phyloP scores from a whole-genome alignment of 2,329 filamentous ascomycete species.

The Penicillium sp. region DNA sequence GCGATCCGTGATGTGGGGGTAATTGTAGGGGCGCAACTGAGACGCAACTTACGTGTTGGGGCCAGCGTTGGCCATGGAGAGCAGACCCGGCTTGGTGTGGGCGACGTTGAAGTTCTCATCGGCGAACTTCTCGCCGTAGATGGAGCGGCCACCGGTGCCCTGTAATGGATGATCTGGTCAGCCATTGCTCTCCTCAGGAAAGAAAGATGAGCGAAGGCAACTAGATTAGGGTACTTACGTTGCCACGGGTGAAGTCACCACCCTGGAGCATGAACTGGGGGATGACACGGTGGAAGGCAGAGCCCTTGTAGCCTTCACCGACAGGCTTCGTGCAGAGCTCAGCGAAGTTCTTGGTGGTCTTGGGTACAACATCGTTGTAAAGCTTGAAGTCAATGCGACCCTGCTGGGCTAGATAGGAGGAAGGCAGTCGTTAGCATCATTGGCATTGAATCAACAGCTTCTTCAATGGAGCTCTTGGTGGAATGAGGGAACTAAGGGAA shows the following conservation, averaged over 20 bases:
- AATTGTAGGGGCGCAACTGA: not conserved
- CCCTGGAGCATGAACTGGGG: conserved; percentile 90
- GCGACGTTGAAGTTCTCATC: conserved; percentile 83
- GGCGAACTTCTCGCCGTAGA: conserved; percentile 88
- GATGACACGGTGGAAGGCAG: conserved; percentile 88
- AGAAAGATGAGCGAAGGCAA: not conserved
- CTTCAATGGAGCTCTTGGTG: not conserved
- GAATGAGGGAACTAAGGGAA: not conserved
- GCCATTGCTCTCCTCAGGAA: not conserved
- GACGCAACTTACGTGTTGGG: conserved; percentile 68
- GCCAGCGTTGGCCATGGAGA: conserved; percentile 91
- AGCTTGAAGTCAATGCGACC: conserved; percentile 87
- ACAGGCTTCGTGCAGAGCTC: conserved; percentile 66
- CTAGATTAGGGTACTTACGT: conserved; percentile 63
- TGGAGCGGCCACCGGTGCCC: conserved; percentile 88
- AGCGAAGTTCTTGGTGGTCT: conserved; percentile 81
- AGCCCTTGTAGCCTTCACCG: conserved; percentile 78
- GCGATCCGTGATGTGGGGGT: not conserved
- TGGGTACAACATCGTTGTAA: conserved; percentile 80
- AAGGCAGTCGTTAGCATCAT: not conserved
- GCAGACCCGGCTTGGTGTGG: conserved; percentile 73
- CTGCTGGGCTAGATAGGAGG: not conserved
- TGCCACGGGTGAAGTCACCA: conserved; percentile 87
- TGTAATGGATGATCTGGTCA: conserved; percentile 39
- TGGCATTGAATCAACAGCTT: not conserved